Conservation (phyloP, 129 eudicot genomes). For the Pseudognaphalium luteoalbum region DNA sequence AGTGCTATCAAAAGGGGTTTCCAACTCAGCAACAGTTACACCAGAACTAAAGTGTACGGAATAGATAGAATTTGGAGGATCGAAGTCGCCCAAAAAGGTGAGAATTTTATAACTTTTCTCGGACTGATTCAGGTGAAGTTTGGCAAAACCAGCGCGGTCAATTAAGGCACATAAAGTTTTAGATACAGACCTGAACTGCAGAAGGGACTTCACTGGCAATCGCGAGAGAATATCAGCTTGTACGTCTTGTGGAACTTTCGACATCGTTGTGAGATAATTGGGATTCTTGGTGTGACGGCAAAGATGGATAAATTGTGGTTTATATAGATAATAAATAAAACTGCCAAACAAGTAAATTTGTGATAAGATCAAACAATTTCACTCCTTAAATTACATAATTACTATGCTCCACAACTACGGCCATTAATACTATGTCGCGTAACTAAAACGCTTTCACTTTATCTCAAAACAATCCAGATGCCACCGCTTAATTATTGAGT, state of each 20-base stretch:
- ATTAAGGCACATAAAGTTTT: neutral
- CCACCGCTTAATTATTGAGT: neutral
- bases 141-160: neutral
- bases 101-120: neutral
- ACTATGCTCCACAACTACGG: neutral
- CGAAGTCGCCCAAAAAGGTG: neutral
- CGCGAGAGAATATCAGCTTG: neutral
- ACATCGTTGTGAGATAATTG: neutral
- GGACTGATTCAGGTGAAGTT: neutral
- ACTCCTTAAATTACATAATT: conserved; percentile 11
- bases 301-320: neutral
- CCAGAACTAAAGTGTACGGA: neutral
- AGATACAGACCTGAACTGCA: conserved; percentile 5
- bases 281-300: neutral
- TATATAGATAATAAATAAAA: too few relatives aligned
- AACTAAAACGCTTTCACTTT: neutral
- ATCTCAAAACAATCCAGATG: neutral
- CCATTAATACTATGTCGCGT: neutral
- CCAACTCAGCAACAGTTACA: neutral
- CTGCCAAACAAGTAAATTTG: neutral
- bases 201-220: neutral
- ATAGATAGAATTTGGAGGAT: neutral
- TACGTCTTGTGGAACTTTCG: neutral
- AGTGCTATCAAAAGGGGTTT: conserved; percentile 10
- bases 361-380: neutral